Base-by-base conservation (phyloP, 2,329 filamentous ascomycete genomes). In the Cercospora sojina region DNA sequence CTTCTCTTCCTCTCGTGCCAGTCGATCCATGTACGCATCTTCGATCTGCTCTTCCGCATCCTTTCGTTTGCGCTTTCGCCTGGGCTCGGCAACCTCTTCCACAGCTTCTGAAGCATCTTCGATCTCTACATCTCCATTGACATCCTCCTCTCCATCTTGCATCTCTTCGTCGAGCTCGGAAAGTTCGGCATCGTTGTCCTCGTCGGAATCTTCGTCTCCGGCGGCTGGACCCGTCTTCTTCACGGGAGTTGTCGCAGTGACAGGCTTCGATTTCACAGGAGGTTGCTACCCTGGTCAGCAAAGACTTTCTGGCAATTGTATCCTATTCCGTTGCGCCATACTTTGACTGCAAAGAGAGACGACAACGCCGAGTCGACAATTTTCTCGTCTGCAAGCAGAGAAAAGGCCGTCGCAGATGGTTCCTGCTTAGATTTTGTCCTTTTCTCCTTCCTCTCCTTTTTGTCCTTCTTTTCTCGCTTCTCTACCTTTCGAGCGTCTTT, bases 1-100 rank as follows among this genome's bases (percentile, higher is more conserved):
- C 57, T 73, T 74, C 63, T 71, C 71, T 55, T 83, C 82, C 65
- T 83, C 81, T 4, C 78, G 78, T 13, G 83, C 85, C 31, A 93
- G 78, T 70, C 88, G 88, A 64, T 85, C 81, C 80, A 94, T 81
- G 73, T 93, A 93, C 59, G 85, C 86, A 64, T 83, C 85, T 74
- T 93, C 91, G 1, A 93, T 79, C 64, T 91, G 87, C 25, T 91
- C 85, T 10, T 89, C 86, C 5, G 64, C 72, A 32, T 75, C 74
- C 35, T 74, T 75, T 58, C 74, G 70, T 69, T 77, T 75, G 60
- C 74, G 70, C 80, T 90, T 91, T 68, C 89, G 84, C 77, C 90
- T 91, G 31, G 85, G 82, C 56, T 73, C 69, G 47, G 67, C 67
- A 59, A 73, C 72, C 43, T 67, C 69, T 66, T 72, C 68, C 18